phyloP scores from a whole-genome alignment of 768 basidiomycete species.

The Leccinum boreale region DNA sequence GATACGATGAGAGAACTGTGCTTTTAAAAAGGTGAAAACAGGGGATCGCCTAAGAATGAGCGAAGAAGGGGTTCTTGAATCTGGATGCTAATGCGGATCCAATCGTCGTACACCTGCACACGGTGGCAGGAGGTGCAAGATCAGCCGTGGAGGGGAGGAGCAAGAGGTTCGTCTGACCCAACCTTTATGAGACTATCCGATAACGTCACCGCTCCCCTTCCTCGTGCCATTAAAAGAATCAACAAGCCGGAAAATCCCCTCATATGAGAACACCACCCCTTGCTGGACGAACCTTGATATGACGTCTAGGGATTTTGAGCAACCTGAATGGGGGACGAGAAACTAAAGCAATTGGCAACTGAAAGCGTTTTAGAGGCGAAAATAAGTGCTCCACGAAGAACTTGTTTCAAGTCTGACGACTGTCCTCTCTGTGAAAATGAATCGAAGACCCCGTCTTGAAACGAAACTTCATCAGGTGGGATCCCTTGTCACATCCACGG shows the following conservation, averaged over 20 bases:
- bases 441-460: neutral
- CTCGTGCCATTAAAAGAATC: conserved; percentile 28
- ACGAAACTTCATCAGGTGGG: neutral
- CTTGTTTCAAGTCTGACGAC: neutral
- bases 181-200: conserved; percentile 23
- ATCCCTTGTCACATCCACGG: conserved; percentile 3
- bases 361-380: neutral
- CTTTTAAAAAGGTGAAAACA: neutral
- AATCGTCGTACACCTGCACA: conserved; percentile 24
- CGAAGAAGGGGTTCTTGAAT: neutral
- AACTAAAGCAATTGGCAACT: neutral
- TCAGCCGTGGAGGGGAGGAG: conserved; percentile 4
- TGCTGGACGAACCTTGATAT: neutral
- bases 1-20: neutral
- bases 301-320: neutral
- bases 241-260: conserved; percentile 21
- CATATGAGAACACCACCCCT: conserved; percentile 13
- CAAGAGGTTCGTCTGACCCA: conserved; percentile 2
- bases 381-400: neutral
- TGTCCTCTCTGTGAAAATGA: neutral
- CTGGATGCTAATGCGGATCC: conserved; percentile 8
- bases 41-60: neutral
- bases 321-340: neutral
- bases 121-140: conserved; percentile 13
- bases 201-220: conserved; percentile 10